Percentiles rank a stretch among this genome's conserved stretches.
Evolutionary conservation across 805 yeast species (phyloP).

Genomic region (Myxozyma vanderwaltii): DNA sequence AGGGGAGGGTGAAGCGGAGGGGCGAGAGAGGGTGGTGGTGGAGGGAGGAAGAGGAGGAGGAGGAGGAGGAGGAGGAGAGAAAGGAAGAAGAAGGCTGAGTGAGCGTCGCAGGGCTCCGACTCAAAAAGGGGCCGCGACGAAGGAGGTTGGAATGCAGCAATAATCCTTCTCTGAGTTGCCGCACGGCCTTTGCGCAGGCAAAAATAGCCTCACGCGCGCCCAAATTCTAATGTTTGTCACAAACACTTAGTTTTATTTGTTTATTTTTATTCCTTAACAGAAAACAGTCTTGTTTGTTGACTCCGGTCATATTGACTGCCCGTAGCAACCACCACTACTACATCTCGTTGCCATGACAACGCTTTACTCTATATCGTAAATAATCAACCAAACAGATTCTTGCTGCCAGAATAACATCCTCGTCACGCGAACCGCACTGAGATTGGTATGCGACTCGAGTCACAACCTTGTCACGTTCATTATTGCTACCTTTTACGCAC

Average conservation of each 20-base stretch:
- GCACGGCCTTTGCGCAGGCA: not conserved
- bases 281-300: too few species aligned
- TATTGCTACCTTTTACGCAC: not conserved
- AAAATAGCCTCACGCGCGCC: slow-evolving; percentile 14
- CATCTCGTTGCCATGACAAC: too few species aligned
- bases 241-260: not conserved
- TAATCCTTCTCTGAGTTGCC: slow-evolving; percentile 4
- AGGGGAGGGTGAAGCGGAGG: slow-evolving; percentile 4
- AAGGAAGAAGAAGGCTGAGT: not conserved
- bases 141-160: slow-evolving; percentile 9
- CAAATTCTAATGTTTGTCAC: not conserved
- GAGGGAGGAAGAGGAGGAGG: slow-evolving; percentile 6
- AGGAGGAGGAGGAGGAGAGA: slow-evolving; percentile 1
- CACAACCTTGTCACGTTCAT: not conserved
- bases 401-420: too few species aligned
- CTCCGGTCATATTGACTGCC: too few species aligned
- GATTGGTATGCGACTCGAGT: not conserved
- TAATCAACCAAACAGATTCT: too few species aligned
- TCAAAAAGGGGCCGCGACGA: slow-evolving; percentile 10
- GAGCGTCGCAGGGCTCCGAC: slow-evolving; percentile 4
- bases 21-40: not conserved
- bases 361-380: too few species aligned
- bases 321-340: too few species aligned
- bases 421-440: not conserved
- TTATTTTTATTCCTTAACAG: not conserved